phyloP scores from a whole-genome alignment of 768 basidiomycete species.

The Ephemerocybe angulata region DNA sequence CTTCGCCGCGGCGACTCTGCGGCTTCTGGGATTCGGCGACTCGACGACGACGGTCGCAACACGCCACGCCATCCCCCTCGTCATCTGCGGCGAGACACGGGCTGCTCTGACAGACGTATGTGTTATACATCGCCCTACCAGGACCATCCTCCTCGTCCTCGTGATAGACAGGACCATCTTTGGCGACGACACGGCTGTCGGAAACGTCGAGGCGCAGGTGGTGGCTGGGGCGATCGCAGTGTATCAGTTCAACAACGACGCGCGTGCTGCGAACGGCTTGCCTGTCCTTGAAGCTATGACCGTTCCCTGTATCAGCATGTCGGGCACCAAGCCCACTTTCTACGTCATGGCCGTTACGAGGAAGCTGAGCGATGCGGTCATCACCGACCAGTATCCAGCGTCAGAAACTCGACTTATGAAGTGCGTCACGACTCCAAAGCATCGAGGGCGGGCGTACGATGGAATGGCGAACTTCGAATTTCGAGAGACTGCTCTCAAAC shows the following conservation, averaged over 20 bases:
- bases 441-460: constrained; percentile 12
- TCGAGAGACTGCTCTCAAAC: constrained; percentile 23
- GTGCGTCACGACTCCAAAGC: constrained; percentile 20
- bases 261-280: constrained; percentile 15
- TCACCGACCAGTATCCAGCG: constrained; percentile 21
- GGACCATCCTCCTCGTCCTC: constrained; percentile 24
- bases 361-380: constrained; percentile 26
- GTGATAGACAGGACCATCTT: constrained; percentile 20
- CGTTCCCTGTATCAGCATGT: constrained; percentile 33
- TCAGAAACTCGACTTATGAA: no score
- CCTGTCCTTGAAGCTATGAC: constrained; percentile 22
- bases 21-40: constrained; percentile 7
- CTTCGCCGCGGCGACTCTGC: constrained; percentile 9
- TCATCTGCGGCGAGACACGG: constrained; percentile 24
- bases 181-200: constrained; percentile 9
- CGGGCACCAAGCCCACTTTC: constrained; percentile 31
- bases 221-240: constrained; percentile 29
- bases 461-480: constrained; percentile 29
- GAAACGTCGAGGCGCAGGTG: constrained; percentile 21
- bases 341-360: constrained; percentile 32
- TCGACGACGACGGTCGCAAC: constrained; percentile 6
- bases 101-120: constrained; percentile 26
- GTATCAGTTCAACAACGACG: constrained; percentile 28
- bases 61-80: constrained; percentile 23
- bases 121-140: constrained; percentile 18